Base-by-base conservation (phyloP, 2,329 filamentous ascomycete genomes). In the Sporothrix brasiliensis region DNA sequence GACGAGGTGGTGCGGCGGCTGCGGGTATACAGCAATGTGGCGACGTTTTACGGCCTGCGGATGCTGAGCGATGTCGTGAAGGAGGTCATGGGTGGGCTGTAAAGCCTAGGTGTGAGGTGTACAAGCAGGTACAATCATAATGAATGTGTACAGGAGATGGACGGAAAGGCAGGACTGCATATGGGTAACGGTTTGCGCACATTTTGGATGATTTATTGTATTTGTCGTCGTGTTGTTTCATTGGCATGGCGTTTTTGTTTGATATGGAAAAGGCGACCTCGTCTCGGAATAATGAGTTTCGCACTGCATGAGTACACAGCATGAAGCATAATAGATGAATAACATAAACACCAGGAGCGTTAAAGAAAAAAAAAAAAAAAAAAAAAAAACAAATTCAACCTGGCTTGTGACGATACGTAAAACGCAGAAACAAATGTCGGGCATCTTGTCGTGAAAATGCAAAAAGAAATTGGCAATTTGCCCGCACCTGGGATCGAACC, bases 31-130 rank as follows among this genome's bases (percentile, higher is more conserved):
- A 85, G 83, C 74, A 89, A 87, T 68, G 94, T 97, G 65, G 92
- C 92, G 9, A 85, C 83, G 75, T 93, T 89, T 77, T 97, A 95
- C 81, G 89, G 88, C 5, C 82, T 98, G 77, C 87, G 88, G 77
- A 94, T 98, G 91, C 80, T 99, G 78, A 87, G 86, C 72, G 88
- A 85, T 73, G 91, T 96, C 65, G 90, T 94, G 6, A 85, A 86
- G 72, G 89, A 88, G 70, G 84, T 94, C 71, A 75, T 83, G 27
- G 63, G 47, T 7, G 63, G 47, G 9, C 2, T 66, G 47, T 66
- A 24, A 47, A 10, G 41, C 2, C 10, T 6, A n/a, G 56, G 56
- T 13, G 34, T 49, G 34, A 19, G 41, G 24, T n/a, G 21, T 16
- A 16, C 16, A 16, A 19, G 2, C 16, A 7, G 39, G n/a, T 11